These are phyloP conservation scores for Aspergillus phoenicis DNA, from an alignment of 2,329 filamentous ascomycete species.

Conservation along the genomic window DNA sequence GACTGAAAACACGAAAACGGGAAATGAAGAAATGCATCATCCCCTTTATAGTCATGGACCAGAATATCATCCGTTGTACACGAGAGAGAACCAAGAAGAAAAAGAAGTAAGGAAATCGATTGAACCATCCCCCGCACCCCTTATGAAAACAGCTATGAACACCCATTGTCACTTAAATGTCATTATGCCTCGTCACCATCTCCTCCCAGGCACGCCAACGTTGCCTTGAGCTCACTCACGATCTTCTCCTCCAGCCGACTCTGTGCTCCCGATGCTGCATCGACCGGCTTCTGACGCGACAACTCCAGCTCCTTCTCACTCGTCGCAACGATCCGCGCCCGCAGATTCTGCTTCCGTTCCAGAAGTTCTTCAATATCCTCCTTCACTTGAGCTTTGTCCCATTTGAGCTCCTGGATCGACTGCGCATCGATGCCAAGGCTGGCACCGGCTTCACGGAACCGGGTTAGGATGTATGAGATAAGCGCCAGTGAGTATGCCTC, in stretches of 20 bases:
- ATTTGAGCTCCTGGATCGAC: constrained; percentile 72
- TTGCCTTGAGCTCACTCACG: constrained; percentile 66
- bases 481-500: constrained; percentile 80
- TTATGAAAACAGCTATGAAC: not conserved
- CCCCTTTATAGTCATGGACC: no score
- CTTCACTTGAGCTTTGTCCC: constrained; percentile 71
- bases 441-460: constrained; percentile 65
- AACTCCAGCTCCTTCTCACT: constrained; percentile 72
- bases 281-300: constrained; percentile 46
- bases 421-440: constrained; percentile 59
- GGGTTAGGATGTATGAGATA: constrained; percentile 70
- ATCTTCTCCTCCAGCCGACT: constrained; percentile 76
- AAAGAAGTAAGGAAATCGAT: not conserved
- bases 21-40: not conserved
- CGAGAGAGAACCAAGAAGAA: constrained; percentile 14
- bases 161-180: constrained; percentile 7
- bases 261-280: constrained; percentile 53
- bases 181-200: constrained; percentile 41
- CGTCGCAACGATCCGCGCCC: constrained; percentile 72
- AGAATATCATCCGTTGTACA: no score
- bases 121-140: no score
- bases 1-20: no score
- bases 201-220: constrained; percentile 46
- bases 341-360: constrained; percentile 66
- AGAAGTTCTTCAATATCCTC: constrained; percentile 87